phyloP scores from a whole-genome alignment of 73 alveolate species.

The Blepharisma stoltei region DNA sequence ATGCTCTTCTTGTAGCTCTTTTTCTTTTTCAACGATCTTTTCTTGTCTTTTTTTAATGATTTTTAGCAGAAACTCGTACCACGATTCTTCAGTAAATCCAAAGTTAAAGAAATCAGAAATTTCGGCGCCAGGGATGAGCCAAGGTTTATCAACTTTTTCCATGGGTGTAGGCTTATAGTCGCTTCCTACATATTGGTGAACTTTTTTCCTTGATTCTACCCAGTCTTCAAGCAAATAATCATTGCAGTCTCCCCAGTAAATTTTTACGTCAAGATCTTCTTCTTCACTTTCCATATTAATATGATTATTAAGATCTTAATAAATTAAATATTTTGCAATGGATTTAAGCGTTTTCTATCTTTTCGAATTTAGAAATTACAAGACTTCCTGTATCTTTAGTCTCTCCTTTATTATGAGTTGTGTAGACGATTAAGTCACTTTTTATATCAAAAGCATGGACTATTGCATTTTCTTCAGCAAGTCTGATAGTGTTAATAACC shows the following conservation, averaged over 20 bases:
- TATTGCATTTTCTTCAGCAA: too few species aligned
- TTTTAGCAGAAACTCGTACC: neutral
- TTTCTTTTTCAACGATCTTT: slow-evolving; percentile 17
- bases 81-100: slow-evolving; percentile 19
- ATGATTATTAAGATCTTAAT: too few species aligned
- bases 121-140: slow-evolving; percentile 28
- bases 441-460: too few species aligned
- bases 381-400: too few species aligned
- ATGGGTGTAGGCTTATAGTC: slow-evolving; percentile 8
- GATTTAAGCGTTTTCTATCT: too few species aligned
- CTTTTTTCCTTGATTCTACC: slow-evolving; percentile 20
- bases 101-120: slow-evolving; percentile 17
- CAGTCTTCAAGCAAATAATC: slow-evolving; percentile 19
- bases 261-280: slow-evolving; percentile 16
- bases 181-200: neutral
- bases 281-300: neutral
- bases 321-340: too few species aligned
- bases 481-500: too few species aligned
- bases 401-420: too few species aligned
- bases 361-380: too few species aligned
- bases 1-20: neutral
- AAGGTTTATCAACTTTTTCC: slow-evolving; percentile 2
- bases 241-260: slow-evolving; percentile 28
- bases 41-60: slow-evolving; percentile 12
- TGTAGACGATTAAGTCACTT: too few species aligned